These are phyloP conservation scores for Cercophora samala DNA, from an alignment of 495 filamentous ascomycete genomes.

Conservation along the genomic window DNA sequence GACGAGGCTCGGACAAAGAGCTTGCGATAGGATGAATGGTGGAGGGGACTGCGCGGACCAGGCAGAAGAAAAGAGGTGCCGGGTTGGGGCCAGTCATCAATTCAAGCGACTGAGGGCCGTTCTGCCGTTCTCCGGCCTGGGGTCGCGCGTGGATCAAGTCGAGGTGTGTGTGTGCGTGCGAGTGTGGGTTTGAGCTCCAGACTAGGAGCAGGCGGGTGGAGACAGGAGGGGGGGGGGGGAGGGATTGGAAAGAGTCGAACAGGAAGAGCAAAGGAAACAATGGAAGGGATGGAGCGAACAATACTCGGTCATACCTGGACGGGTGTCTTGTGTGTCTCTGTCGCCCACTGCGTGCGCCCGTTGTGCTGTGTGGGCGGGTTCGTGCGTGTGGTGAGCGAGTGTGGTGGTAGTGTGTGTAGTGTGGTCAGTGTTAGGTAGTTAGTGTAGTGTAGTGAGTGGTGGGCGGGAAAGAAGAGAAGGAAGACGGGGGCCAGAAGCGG, in stretches of 20 bases:
- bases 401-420: background rate
- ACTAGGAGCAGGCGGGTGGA: conserved; percentile 14
- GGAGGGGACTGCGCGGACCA: conserved; percentile 20
- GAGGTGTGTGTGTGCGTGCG: background rate
- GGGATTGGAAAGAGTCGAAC: conserved; percentile 3
- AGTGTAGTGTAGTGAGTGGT: background rate
- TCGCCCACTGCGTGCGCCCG: background rate
- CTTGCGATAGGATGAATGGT: conserved; percentile 9
- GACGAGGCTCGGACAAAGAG: conserved; percentile 9
- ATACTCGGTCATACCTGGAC: conserved; percentile 1
- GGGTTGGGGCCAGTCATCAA: conserved; percentile 25
- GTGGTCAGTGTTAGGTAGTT: too few relatives aligned
- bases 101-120: conserved; percentile 19
- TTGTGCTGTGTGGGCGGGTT: background rate
- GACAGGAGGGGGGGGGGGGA: background rate
- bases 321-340: background rate
- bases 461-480: background rate
- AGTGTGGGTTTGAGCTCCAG: conserved; percentile 14
- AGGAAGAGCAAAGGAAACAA: background rate
- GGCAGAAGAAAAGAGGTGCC: conserved; percentile 15
- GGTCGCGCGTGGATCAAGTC: conserved; percentile 18
- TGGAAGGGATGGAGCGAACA: background rate
- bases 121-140: too few relatives aligned
- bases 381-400: background rate
- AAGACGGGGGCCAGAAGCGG: background rate